Base-by-base conservation (phyloP, 2,329 filamentous ascomycete species). In the Elsinoe australis region DNA sequence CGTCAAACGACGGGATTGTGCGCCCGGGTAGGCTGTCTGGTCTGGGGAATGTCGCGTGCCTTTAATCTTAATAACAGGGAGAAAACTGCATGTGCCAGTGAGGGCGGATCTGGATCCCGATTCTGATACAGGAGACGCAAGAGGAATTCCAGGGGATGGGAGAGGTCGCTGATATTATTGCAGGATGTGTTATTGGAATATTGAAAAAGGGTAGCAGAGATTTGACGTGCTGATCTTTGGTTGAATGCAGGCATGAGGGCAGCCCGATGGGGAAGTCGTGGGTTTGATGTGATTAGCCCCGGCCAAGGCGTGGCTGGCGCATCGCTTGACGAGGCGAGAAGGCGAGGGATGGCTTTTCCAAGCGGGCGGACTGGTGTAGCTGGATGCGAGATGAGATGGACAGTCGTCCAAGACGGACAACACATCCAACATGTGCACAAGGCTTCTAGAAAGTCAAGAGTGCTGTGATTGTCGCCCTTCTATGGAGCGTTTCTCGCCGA, bases 191-290 rank as follows among this genome's bases (percentile, higher is more conserved):
- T 44, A 44, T 44, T 44, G 39, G 17, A 39, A 39, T n/a, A n/a
- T n/a, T n/a, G n/a, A n/a, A n/a, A n/a, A n/a, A n/a, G n/a, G 21
- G 21, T 15, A 19, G 35, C 18, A 39, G 18, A 39, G 15, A 39
- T 39, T 39, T 15, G 18, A 19, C 15, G 17, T 14, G 39, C 39
- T 44, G 39, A 44, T 44, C 39, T 19, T 44, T n/a, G n/a, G 39
- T 18, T 19, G 24, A 14, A 44, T 44, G 39, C 22, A 24, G 39
- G 14, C n/a, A 24, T 17, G 19, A 22, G 14, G 39, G 39, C 26
- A 12, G 39, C 22, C 39, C 39, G 26, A 44, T 44, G 39, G 22
- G 39, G 39, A 44, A 44, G 39, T 29, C n/a, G n/a, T 31, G n/a
- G 3, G 18, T 39, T 39, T 44, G 39, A 44, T 18, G 39, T 44